phyloP scores from a whole-genome alignment of 108 stramenopile genomes.

The Stephanodiscus triporus region DNA sequence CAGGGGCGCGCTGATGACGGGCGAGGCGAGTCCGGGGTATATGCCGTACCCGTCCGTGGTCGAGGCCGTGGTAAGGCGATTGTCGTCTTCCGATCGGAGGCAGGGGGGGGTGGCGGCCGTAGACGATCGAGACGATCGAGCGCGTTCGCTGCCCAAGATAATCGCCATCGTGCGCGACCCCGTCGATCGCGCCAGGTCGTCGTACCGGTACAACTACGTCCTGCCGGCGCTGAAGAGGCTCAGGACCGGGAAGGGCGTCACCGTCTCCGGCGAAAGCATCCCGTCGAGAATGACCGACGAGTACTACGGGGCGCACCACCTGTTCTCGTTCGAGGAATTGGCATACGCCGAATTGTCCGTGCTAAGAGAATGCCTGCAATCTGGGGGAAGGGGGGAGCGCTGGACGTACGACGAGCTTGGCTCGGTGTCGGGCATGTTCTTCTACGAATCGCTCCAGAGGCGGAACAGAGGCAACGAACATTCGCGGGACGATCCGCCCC shows the following conservation, averaged over 20 bases:
- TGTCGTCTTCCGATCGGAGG: slow-evolving; percentile 8
- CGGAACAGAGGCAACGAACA: slow-evolving; percentile 31
- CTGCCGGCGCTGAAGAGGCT: slow-evolving; percentile 58
- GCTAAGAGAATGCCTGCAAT: slow-evolving; percentile 51
- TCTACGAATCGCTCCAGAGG: slow-evolving; percentile 28
- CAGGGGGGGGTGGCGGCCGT: no score
- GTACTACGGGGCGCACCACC: slow-evolving; percentile 56
- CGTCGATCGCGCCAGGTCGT: slow-evolving; percentile 71
- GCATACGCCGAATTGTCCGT: slow-evolving; percentile 67
- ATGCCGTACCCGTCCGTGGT: slow-evolving; percentile 54
- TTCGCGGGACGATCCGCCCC: slow-evolving; percentile 32
- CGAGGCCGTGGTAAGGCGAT: slow-evolving; percentile 22
- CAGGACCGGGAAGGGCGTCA: slow-evolving; percentile 24
- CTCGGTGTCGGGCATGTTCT: slow-evolving; percentile 13
- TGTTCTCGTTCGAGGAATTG: slow-evolving; percentile 82
- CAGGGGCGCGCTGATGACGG: slow-evolving; percentile 80
- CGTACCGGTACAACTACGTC: slow-evolving; percentile 83
- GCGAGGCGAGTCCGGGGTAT: slow-evolving; percentile 88
- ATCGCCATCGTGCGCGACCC: slow-evolving; percentile 79
- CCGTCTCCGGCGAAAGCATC: slow-evolving; percentile 28
- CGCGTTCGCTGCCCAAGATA: slow-evolving; percentile 50
- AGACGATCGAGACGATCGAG: background rate
- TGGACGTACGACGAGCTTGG: slow-evolving; percentile 17
- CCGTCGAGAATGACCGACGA: slow-evolving; percentile 36
- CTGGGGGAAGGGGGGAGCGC: slow-evolving; percentile 50